A percentile compares a stretch with the other conserved stretches of the same genome.
phyloP scores from a whole-genome alignment of 495 filamentous ascomycete species.

The Xylaria scruposa region DNA sequence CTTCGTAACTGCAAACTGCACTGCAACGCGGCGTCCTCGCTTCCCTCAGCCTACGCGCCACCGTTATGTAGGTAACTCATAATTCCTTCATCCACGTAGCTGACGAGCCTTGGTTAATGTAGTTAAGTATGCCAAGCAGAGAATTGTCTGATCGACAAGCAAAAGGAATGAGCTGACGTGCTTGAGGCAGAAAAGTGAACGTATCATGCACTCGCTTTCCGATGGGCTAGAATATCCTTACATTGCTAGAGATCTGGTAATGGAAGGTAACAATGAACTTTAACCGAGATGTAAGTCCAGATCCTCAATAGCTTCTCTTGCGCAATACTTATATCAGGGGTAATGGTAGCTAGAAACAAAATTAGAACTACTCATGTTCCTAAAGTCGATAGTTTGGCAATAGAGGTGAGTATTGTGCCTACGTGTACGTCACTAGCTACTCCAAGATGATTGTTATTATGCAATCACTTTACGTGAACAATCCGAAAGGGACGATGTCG shows the following conservation, averaged over 20 bases:
- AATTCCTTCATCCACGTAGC: constrained; percentile 2
- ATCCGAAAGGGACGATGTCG: not conserved
- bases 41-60: constrained; percentile 17
- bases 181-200: constrained; percentile 14
- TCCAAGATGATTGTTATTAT: not conserved
- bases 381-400: constrained; percentile 13
- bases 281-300: constrained; percentile 23
- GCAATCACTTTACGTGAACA: constrained; percentile 7
- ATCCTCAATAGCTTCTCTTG: not conserved
- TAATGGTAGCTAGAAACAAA: not conserved
- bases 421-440: not conserved
- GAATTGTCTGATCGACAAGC: not conserved
- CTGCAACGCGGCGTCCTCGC: constrained; percentile 24
- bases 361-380: constrained; percentile 1
- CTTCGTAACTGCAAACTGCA: constrained; percentile 30
- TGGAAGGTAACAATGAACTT: constrained; percentile 12
- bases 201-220: constrained; percentile 19
- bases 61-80: constrained; percentile 5
- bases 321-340: constrained; percentile 7
- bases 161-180: constrained; percentile 30
- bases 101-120: constrained; percentile 11
- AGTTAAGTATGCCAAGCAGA: constrained; percentile 10
- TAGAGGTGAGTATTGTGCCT: not conserved
- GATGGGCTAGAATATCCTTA: not conserved
- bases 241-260: constrained; percentile 6